phyloP scores from a whole-genome alignment of 108 stramenopile genomes.

The Ochromonas danica region DNA sequence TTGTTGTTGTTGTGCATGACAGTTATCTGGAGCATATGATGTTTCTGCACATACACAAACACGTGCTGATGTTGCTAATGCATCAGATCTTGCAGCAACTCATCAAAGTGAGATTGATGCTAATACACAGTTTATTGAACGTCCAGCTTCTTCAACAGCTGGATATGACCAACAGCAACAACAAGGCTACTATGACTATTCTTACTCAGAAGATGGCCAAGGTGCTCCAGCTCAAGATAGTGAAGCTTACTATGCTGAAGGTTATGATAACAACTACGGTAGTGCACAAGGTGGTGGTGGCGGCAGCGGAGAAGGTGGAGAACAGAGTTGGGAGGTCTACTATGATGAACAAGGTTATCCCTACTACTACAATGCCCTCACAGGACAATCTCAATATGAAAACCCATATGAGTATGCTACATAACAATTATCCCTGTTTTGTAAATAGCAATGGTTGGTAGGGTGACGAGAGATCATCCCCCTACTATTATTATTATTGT shows the following conservation, averaged over 20 bases:
- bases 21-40: neutral
- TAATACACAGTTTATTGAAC: neutral
- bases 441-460: too few relatives aligned
- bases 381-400: slow-evolving; percentile 25
- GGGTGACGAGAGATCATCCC: too few relatives aligned
- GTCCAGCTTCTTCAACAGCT: neutral
- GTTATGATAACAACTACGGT: neutral
- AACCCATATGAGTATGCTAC: neutral
- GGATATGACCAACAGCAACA: neutral
- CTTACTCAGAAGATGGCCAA: neutral
- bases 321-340: neutral
- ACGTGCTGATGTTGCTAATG: neutral
- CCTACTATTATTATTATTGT: too few relatives aligned
- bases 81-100: neutral
- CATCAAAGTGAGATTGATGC: neutral
- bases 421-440: too few relatives aligned
- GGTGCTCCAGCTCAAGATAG: neutral
- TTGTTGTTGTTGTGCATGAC: neutral
- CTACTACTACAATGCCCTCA: slow-evolving; percentile 19
- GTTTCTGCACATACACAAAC: neutral
- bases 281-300: neutral
- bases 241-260: neutral
- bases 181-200: neutral
- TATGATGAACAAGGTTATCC: slow-evolving; percentile 16
- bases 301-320: neutral